phyloP scores from a whole-genome alignment of 805 yeast genomes.

The Scheffersomyces ergatensis region DNA sequence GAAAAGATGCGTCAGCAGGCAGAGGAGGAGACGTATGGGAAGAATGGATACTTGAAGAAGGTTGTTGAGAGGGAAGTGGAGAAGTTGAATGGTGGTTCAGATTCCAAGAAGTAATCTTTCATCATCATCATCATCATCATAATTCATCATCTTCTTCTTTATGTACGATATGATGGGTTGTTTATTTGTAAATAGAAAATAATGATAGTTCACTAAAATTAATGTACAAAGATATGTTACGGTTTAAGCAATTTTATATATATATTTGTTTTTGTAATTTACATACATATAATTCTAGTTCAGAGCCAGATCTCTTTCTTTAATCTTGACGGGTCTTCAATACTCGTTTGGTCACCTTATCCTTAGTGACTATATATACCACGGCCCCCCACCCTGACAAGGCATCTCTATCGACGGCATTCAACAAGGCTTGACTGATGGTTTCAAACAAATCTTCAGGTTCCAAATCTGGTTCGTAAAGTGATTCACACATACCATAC shows the following conservation, averaged over 20 bases:
- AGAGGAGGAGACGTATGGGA: slow-evolving; percentile 80
- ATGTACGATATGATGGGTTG: neutral
- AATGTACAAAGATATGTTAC: too few relatives aligned
- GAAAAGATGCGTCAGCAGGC: slow-evolving; percentile 57
- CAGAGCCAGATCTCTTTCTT: too few relatives aligned
- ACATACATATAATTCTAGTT: too few relatives aligned
- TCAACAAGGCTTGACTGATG: slow-evolving; percentile 86
- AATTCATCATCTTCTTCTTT: too few relatives aligned
- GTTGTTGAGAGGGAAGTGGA: slow-evolving; percentile 45
- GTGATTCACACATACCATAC: slow-evolving; percentile 97
- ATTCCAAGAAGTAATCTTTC: too few relatives aligned
- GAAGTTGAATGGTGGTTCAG: slow-evolving; percentile 2
- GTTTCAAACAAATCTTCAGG: slow-evolving; percentile 97
- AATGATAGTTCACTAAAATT: too few relatives aligned
- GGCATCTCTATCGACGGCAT: slow-evolving; percentile 97
- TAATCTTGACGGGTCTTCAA: slow-evolving; percentile 96
- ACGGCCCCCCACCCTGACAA: slow-evolving; percentile 98
- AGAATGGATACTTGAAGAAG: slow-evolving; percentile 64
- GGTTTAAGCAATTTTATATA: too few relatives aligned
- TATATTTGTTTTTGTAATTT: too few relatives aligned
- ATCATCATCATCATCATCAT: neutral
- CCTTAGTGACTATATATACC: slow-evolving; percentile 88
- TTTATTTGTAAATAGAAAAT: neutral
- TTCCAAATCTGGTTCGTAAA: slow-evolving; percentile 90
- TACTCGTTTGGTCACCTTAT: slow-evolving; percentile 81